A percentile compares a stretch with the other conserved stretches of the same genome.
Evolutionary conservation across 2,329 filamentous ascomycete species (phyloP).

Genomic region (Fusarium verrucosum): DNA sequence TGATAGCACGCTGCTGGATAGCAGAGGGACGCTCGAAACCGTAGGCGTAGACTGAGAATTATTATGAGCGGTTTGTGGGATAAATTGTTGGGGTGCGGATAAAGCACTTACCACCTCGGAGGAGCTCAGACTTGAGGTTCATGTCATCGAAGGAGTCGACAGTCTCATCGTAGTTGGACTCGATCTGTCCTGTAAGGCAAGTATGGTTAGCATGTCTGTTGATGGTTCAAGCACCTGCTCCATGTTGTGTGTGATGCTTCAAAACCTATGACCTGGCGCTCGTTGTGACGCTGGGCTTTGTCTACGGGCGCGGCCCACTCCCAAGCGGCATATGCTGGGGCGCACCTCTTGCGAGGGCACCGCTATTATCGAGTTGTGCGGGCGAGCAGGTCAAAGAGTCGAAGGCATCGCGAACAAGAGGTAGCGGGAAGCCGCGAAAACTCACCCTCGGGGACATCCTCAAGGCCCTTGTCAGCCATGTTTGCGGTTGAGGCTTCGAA

Average conservation of each 20-base stretch:
- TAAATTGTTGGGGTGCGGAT: constrained; percentile 29
- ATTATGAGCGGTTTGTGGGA: constrained; percentile 42
- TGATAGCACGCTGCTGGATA: constrained; percentile 99
- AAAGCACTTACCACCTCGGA: constrained; percentile 77
- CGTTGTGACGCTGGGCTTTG: constrained; percentile 23
- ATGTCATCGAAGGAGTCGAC: constrained; percentile 99
- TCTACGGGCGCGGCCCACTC: constrained; percentile 27
- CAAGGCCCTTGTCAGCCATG: constrained; percentile 99
- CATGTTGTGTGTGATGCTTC: background rate
- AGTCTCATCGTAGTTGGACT: constrained; percentile 99
- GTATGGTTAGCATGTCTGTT: constrained; percentile 34
- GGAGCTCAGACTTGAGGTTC: constrained; percentile 95
- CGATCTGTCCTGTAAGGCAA: constrained; percentile 83
- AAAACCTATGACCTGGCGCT: constrained; percentile 2
- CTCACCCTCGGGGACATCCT: constrained; percentile 96
- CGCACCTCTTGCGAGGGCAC: constrained; percentile 18
- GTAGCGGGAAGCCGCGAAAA: constrained; percentile 44
- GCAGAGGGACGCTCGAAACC: constrained; percentile 99
- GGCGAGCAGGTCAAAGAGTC: constrained; percentile 14
- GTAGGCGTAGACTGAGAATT: constrained; percentile 84
- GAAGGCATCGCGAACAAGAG: constrained; percentile 6
- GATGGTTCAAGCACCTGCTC: background rate
- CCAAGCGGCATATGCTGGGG: constrained; percentile 13
- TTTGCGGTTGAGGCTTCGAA: constrained; percentile 72
- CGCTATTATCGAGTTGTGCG: constrained; percentile 24